These are phyloP conservation scores for Coniochaeta ligniaria DNA, from an alignment of 2,329 filamentous ascomycete genomes.

Conservation along the genomic window DNA sequence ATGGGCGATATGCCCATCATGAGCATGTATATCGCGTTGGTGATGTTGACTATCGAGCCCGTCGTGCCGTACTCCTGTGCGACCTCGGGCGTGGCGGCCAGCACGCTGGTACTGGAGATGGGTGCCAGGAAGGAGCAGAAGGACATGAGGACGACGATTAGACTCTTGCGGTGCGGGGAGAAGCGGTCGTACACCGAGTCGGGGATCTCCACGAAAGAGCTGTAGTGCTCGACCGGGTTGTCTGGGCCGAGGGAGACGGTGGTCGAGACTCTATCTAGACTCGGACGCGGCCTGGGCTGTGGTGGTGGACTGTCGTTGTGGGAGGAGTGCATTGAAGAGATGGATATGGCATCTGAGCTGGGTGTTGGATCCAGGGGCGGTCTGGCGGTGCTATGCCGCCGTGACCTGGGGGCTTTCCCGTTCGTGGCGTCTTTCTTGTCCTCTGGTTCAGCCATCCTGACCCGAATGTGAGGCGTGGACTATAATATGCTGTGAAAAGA, in stretches of 20 bases:
- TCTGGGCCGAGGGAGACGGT: slow-evolving; percentile 17
- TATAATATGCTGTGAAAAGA: neutral
- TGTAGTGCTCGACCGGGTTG: slow-evolving; percentile 18
- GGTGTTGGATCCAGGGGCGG: neutral
- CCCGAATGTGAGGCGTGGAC: neutral
- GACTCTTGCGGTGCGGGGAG: slow-evolving; percentile 50
- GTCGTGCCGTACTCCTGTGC: slow-evolving; percentile 50
- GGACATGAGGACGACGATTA: slow-evolving; percentile 63
- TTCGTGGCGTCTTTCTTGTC: neutral
- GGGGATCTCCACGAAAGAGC: slow-evolving; percentile 27
- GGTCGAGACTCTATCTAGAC: slow-evolving; percentile 2
- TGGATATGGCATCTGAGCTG: slow-evolving; percentile 1
- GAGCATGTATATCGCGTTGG: slow-evolving; percentile 63
- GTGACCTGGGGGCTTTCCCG: neutral
- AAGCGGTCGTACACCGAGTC: slow-evolving; percentile 61
- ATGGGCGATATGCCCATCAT: slow-evolving; percentile 62
- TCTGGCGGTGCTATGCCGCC: neutral
- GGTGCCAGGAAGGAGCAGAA: slow-evolving; percentile 73
- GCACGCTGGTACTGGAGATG: slow-evolving; percentile 56
- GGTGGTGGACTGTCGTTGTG: neutral
- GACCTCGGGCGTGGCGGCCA: slow-evolving; percentile 60
- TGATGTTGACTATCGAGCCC: slow-evolving; percentile 57
- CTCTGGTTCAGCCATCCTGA: neutral
- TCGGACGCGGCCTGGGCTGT: neutral
- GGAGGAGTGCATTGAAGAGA: neutral